Percentiles rank a stretch among this genome's conserved stretches.
Conservation (phyloP, 2,329 filamentous ascomycete genomes). For the Zarea fungicola region DNA sequence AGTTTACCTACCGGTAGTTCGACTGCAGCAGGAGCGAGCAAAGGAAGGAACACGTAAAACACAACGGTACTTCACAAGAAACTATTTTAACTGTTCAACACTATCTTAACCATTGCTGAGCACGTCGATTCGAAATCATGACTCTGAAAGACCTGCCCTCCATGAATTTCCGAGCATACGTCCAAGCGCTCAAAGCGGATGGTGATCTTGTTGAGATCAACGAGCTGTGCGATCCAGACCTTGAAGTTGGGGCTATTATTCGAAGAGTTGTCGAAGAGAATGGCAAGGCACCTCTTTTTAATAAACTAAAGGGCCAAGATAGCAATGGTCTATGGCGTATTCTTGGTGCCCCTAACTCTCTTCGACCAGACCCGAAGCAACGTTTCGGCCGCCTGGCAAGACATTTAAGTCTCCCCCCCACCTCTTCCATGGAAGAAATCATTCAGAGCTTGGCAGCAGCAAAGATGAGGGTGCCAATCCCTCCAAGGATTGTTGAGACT, state of each 20-base stretch:
- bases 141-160: too few species aligned
- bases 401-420: constrained; percentile 35
- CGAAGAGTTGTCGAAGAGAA: constrained; percentile 39
- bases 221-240: constrained; percentile 35
- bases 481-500: constrained; percentile 28
- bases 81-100: too few species aligned
- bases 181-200: constrained; percentile 37
- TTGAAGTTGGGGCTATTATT: constrained; percentile 43
- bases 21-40: too few species aligned
- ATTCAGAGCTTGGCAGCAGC: constrained; percentile 34
- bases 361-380: constrained; percentile 27
- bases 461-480: constrained; percentile 26
- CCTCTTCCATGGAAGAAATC: constrained; percentile 32
- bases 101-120: too few species aligned
- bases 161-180: constrained; percentile 40
- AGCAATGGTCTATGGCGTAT: constrained; percentile 44
- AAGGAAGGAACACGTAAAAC: too few species aligned
- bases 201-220: constrained; percentile 41
- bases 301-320: constrained; percentile 42
- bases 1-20: too few species aligned
- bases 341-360: constrained; percentile 37
- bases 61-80: too few species aligned
- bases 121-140: too few species aligned
- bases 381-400: constrained; percentile 37
- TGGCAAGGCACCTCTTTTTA: constrained; percentile 45